These are phyloP conservation scores for Elongisporangium undulatum DNA, from an alignment of 352 stramenopile genomes.

Conservation along the genomic window DNA sequence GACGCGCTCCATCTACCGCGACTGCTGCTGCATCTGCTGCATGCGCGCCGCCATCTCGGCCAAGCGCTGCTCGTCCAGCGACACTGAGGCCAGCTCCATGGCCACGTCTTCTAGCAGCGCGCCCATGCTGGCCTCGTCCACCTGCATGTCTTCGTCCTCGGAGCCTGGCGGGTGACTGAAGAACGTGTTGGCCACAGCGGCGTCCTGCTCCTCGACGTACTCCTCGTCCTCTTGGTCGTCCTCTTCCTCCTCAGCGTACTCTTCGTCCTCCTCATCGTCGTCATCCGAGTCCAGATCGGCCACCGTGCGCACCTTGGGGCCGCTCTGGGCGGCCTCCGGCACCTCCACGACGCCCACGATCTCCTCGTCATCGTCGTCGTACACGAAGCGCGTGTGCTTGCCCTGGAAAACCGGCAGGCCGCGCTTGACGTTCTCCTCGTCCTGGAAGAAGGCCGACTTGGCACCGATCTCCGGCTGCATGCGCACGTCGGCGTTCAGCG, in stretches of 20 bases:
- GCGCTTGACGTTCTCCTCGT: constrained; percentile 45
- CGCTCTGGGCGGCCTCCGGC: constrained; percentile 41
- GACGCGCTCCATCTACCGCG: neutral
- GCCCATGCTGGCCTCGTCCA: constrained; percentile 37
- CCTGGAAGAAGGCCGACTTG: constrained; percentile 45
- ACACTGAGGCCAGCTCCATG: constrained; percentile 65
- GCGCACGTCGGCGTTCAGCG: constrained; percentile 1
- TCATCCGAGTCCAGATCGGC: constrained; percentile 43
- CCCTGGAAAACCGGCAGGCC: constrained; percentile 73
- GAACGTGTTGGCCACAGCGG: constrained; percentile 12
- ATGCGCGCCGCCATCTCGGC: constrained; percentile 11
- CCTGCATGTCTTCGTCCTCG: constrained; percentile 14
- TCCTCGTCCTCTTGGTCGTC: constrained; percentile 18
- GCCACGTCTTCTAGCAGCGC: constrained; percentile 59
- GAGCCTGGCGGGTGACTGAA: constrained; percentile 8
- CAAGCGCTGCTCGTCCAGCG: constrained; percentile 36
- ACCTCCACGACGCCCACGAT: constrained; percentile 65
- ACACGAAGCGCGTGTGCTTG: constrained; percentile 78
- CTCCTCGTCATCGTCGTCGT: constrained; percentile 67
- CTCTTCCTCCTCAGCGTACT: constrained; percentile 25
- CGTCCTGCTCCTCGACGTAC: constrained; percentile 10
- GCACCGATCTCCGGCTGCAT: constrained; percentile 2
- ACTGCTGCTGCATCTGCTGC: neutral
- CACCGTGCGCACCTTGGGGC: constrained; percentile 56
- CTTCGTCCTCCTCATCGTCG: constrained; percentile 32